Evolutionary conservation across 2,329 filamentous ascomycete genomes (phyloP).

Genomic region (Diaporthe caulivora): DNA sequence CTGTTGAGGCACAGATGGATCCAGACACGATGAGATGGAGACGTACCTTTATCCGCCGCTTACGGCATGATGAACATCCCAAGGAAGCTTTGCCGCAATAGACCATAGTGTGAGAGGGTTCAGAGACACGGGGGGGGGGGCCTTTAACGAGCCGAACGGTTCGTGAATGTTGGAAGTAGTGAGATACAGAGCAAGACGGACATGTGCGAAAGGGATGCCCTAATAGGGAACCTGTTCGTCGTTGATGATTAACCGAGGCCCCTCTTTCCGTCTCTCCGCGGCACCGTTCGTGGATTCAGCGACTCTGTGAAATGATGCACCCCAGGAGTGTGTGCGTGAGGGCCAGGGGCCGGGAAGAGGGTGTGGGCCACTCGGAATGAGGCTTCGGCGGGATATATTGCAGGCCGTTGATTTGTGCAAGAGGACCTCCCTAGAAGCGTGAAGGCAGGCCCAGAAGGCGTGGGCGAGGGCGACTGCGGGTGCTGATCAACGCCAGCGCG

Average conservation of each 20-base stretch:
- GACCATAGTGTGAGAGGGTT: constrained; percentile 56
- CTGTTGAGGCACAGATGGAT: neutral
- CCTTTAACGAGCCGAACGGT: neutral
- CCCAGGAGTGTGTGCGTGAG: neutral
- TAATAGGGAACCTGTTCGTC: constrained; percentile 28
- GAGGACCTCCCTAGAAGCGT: neutral
- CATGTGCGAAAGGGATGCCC: constrained; percentile 8
- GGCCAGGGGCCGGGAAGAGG: neutral
- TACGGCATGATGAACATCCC: constrained; percentile 66
- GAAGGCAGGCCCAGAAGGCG: neutral
- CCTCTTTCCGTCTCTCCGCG: constrained; percentile 22
- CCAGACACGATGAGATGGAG: constrained; percentile 11
- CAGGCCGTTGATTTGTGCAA: neutral
- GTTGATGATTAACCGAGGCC: constrained; percentile 6
- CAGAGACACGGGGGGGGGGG: constrained; percentile 11
- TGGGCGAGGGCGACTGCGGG: too few species aligned
- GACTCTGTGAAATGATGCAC: constrained; percentile 7
- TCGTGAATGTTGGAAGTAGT: neutral
- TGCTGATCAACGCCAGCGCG: neutral
- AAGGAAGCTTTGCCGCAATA: constrained; percentile 70
- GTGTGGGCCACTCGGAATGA: constrained; percentile 16
- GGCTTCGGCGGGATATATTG: constrained; percentile 6
- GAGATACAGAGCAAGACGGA: constrained; percentile 1
- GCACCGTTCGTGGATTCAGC: constrained; percentile 2
- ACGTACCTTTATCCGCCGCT: constrained; percentile 67